Conservation (phyloP, 2,329 filamentous ascomycete genomes). For the Iodosphaeria phyllophila region DNA sequence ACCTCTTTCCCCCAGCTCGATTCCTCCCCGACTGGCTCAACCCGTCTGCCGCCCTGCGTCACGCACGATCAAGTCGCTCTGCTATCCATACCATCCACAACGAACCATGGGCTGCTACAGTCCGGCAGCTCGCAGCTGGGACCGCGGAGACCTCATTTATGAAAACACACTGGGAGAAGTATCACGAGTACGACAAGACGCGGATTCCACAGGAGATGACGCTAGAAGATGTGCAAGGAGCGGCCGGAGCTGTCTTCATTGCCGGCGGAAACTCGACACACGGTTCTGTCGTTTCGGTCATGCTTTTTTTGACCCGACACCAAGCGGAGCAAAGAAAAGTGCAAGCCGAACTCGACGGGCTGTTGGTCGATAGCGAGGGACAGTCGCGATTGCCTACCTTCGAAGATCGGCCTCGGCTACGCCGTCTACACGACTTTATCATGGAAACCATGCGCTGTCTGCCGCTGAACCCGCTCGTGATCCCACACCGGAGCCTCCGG, state of each 20-base stretch:
- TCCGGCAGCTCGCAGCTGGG: conserved; percentile 14
- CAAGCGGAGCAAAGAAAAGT: conserved; percentile 3
- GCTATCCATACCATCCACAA: conserved; percentile 19
- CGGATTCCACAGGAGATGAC: conserved; percentile 15
- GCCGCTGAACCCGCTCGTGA: conserved; percentile 16
- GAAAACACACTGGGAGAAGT: conserved; percentile 12
- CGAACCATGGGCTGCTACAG: conserved; percentile 17
- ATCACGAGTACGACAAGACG: conserved; percentile 10
- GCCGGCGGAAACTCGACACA: conserved; percentile 27
- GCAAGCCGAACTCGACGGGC: conserved; percentile 7
- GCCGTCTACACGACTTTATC: conserved; percentile 13
- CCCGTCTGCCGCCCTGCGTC: conserved; percentile 7
- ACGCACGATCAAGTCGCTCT: conserved; percentile 7
- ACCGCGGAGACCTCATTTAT: conserved; percentile 13
- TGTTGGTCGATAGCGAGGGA: conserved; percentile 7
- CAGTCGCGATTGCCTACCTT: conserved; percentile 13
- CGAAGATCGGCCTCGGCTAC: conserved; percentile 13
- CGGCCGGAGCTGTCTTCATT: conserved; percentile 26
- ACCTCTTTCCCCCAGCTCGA: conserved; percentile 25
- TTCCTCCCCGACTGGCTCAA: conserved; percentile 19
- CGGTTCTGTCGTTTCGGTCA: conserved; percentile 15
- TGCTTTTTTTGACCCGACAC: conserved; percentile 4
- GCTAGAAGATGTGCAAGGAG: conserved; percentile 27
- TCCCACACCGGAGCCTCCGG: conserved; percentile 23
- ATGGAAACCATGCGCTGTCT: conserved; percentile 13